These are phyloP conservation scores for Sphaerulina vaccinii DNA, from an alignment of 2,329 filamentous ascomycete species.

Conservation along the genomic window DNA sequence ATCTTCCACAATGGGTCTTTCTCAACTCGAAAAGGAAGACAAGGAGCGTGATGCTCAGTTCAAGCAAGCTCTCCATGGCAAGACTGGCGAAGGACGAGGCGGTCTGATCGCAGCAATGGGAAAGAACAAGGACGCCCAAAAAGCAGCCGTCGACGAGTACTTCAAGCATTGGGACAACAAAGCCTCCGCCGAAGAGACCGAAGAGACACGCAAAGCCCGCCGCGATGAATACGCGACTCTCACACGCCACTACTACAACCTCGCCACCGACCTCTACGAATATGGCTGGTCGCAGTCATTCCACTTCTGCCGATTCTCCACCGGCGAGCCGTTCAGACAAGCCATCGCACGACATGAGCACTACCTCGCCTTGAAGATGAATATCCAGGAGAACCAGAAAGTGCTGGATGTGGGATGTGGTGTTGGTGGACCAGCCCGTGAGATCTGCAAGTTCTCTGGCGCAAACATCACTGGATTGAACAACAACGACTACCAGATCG, in stretches of 20 bases:
- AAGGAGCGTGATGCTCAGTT: conserved; percentile 58
- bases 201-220: conserved; percentile 73
- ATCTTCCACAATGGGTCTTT: conserved; percentile 28
- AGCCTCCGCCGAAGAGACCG: conserved; percentile 73
- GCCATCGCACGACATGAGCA: conserved; percentile 96
- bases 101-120: conserved; percentile 78
- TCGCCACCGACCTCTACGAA: conserved; percentile 52
- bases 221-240: conserved; percentile 86
- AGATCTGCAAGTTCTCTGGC: conserved; percentile 94
- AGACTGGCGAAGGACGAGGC: conserved; percentile 76
- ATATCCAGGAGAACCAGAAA: conserved; percentile 79
- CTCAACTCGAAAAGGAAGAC: conserved; percentile 43
- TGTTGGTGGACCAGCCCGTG: conserved; percentile 89
- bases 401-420: conserved; percentile 96
- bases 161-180: conserved; percentile 98
- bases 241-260: conserved; percentile 72
- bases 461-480: conserved; percentile 88
- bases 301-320: conserved; percentile 93
- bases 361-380: conserved; percentile 88
- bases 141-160: conserved; percentile 83
- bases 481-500: conserved; percentile 99
- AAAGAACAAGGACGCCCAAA: conserved; percentile 77
- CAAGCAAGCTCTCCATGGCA: conserved; percentile 80
- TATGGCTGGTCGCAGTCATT: conserved; percentile 96
- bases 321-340: conserved; percentile 82